Percentiles rank a stretch among this genome's conserved stretches.
Conservation (phyloP, 2,329 filamentous ascomycete genomes). For the Trichophyton verrucosum region DNA sequence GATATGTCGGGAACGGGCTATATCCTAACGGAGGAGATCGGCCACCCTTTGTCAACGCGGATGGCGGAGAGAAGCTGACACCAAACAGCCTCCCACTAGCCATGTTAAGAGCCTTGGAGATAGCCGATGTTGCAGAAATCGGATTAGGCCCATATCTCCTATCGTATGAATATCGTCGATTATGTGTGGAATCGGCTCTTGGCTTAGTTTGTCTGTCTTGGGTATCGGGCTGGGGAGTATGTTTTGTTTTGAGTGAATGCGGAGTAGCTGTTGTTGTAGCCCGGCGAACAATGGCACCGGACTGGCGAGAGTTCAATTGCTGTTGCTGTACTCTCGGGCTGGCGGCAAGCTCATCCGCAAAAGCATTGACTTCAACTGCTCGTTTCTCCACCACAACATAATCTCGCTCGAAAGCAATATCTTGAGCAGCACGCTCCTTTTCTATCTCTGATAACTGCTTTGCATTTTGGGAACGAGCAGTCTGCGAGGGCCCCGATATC, state of each 20-base stretch:
- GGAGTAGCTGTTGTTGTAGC: constrained; percentile 61
- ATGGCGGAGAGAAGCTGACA: constrained; percentile 39
- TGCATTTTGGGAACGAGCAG: not conserved
- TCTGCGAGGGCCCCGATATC: not conserved
- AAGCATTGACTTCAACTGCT: constrained; percentile 89
- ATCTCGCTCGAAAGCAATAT: constrained; percentile 80
- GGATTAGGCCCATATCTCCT: constrained; percentile 60
- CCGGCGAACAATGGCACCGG: constrained; percentile 56
- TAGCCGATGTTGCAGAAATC: constrained; percentile 74
- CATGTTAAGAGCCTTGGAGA: constrained; percentile 89
- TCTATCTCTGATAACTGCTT: not conserved
- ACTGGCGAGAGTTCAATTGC: constrained; percentile 40
- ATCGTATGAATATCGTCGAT: constrained; percentile 70
- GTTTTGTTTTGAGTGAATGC: constrained; percentile 49
- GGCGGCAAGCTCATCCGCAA: constrained; percentile 86
- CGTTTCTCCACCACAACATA: constrained; percentile 94
- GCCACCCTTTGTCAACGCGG: constrained; percentile 34
- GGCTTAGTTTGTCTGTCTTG: constrained; percentile 58
- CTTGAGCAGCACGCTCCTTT: constrained; percentile 56
- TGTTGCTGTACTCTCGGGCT: constrained; percentile 53
- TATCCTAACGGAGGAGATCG: constrained; percentile 36
- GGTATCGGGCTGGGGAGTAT: constrained; percentile 53
- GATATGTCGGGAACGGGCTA: constrained; percentile 74
- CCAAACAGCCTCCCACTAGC: constrained; percentile 55
- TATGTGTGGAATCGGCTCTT: constrained; percentile 48